Evolutionary conservation across 2,329 filamentous ascomycete genomes (phyloP).

Genomic region (Fusarium caatingaense): DNA sequence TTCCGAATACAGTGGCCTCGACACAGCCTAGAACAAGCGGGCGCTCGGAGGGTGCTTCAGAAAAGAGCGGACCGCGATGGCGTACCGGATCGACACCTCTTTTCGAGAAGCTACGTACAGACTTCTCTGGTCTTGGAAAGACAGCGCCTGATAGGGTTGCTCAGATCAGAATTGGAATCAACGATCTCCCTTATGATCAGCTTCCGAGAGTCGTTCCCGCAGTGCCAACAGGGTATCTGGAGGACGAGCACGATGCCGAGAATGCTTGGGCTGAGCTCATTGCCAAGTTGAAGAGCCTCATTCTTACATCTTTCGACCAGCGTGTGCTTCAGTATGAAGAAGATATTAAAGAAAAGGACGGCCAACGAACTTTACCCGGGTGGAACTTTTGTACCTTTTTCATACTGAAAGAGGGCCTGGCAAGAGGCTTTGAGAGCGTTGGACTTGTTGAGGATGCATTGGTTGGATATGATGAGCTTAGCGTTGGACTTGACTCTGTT

Average conservation of each 20-base stretch:
- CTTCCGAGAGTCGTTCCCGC: conserved; percentile 72
- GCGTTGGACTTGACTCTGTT: conserved; percentile 84
- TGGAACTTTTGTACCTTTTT: conserved; percentile 99
- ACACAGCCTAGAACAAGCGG: conserved; percentile 77
- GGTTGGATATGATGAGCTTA: conserved; percentile 93
- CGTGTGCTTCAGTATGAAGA: conserved; percentile 96
- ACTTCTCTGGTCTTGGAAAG: conserved; percentile 84
- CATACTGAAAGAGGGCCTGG: conserved; percentile 94
- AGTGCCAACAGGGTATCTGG: conserved; percentile 72
- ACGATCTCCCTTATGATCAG: conserved; percentile 74
- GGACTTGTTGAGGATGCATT: conserved; percentile 95
- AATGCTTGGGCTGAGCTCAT: conserved; percentile 87
- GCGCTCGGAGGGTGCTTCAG: conserved; percentile 66
- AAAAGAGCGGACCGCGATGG: conserved; percentile 82
- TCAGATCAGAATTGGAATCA: conserved; percentile 83
- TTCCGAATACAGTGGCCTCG: conserved; percentile 85
- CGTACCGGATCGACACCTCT: conserved; percentile 83
- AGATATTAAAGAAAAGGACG: conserved; percentile 93
- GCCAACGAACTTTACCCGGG: conserved; percentile 85
- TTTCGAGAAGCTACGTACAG: conserved; percentile 87
- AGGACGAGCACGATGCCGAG: conserved; percentile 81
- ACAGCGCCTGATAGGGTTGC: conserved; percentile 79
- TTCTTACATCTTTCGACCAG: conserved; percentile 88
- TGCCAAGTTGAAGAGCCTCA: conserved; percentile 85
- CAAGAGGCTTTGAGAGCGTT: conserved; percentile 94